These are phyloP conservation scores for Passalora sequoiae DNA, from an alignment of 2,329 filamentous ascomycete genomes.

Conservation along the genomic window DNA sequence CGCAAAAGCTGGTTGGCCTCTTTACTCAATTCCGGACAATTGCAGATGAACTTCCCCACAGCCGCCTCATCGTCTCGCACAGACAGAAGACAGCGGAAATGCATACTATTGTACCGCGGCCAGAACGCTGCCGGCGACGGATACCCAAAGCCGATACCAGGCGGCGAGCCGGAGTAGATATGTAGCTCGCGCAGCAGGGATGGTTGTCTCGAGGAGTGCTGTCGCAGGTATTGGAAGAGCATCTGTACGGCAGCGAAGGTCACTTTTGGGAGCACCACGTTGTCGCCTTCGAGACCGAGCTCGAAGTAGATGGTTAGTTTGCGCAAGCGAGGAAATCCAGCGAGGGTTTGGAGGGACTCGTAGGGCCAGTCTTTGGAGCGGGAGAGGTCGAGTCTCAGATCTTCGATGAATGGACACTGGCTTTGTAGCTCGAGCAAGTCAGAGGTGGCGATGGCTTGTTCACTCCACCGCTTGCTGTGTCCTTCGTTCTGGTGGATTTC, in stretches of 20 bases:
- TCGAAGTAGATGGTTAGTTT: neutral
- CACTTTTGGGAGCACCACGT: neutral
- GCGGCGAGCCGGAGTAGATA: neutral
- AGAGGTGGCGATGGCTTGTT: neutral
- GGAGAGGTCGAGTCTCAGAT: neutral
- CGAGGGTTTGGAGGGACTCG: neutral
- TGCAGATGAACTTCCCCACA: neutral
- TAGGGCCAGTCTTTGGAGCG: conserved; percentile 1
- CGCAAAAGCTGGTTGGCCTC: neutral
- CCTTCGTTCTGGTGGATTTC: neutral
- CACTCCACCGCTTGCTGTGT: neutral
- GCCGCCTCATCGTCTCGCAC: neutral
- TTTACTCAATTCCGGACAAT: neutral
- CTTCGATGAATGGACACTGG: neutral
- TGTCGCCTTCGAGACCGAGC: neutral
- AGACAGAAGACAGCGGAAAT: neutral
- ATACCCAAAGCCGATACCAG: neutral
- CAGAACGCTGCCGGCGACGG: neutral
- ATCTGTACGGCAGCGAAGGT: neutral
- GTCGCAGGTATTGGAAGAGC: neutral
- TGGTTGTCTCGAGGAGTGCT: neutral
- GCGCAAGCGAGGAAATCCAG: neutral
- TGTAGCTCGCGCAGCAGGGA: neutral
- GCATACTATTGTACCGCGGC: neutral
- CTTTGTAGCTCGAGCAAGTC: neutral